Base-by-base conservation (phyloP, 495 filamentous ascomycete species). In the Aspergillus olivimuriae region DNA sequence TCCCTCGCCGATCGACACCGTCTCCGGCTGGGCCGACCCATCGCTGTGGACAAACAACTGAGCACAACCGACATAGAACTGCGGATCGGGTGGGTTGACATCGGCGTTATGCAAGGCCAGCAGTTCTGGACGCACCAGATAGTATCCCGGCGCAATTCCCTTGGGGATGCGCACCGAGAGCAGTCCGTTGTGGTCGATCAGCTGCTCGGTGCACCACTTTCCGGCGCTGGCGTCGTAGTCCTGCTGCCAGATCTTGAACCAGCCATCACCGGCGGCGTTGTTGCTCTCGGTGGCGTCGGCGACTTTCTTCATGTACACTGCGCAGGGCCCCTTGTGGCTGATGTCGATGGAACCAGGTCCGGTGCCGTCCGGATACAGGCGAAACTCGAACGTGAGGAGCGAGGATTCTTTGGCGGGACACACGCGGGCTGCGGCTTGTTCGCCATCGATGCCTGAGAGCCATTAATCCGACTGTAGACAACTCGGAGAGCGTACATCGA, bases 221-320 rank as follows among this genome's bases (percentile, higher is more conserved):
- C 66, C 66, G 35, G 55, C 50, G 4, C 34, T 34, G 2, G 63
- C 46, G 52, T 82, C 73, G 54, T 83, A 85, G 36, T 81, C 83
- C 23, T 80, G 73, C 34, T 83, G 68, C 64, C 65, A 85, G 58
- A 91, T 80, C 69, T 89, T 89, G 70, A 91, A 86, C 86, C 86
- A 91, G 16, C 86, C 85, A 43, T 61, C 60, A 4, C 86, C 84
- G 20, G 68, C 57, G 21, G 71, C 73, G 43, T 66, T 63, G 47
- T 68, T 49, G 50, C 43, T 47, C 10, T 64, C 65, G 14, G 58
- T 60, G 2, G 69, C 55, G 40, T 76, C 57, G 36, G 57, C 56
- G 4, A 84, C 72, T 22, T 72, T 69, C 63, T 89, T 89, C 61
- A 87, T 72, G 59, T 89, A 89, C 18, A 88, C 73, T 9, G 83